Percentiles rank a stretch among this genome's conserved stretches.
phyloP scores from a whole-genome alignment of 352 stramenopile species.

The Pythium aquatile region DNA sequence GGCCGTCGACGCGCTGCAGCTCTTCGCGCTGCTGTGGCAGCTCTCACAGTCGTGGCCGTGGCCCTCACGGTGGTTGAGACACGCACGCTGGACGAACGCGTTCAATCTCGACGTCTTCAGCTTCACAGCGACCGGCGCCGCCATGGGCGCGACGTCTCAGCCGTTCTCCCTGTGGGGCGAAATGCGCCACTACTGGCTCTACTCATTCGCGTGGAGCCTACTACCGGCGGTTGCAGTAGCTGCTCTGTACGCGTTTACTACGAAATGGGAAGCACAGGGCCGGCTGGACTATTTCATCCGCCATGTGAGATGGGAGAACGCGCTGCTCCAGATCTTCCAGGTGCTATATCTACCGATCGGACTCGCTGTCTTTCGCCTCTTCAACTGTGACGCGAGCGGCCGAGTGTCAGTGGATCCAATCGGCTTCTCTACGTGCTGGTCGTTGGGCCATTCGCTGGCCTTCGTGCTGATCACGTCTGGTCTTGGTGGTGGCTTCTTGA shows the following conservation, averaged over 20 bases:
- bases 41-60: constrained; percentile 77
- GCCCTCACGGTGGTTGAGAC: constrained; percentile 50
- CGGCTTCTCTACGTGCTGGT: constrained; percentile 31
- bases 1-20: constrained; percentile 45
- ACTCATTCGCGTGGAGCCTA: constrained; percentile 41
- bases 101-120: constrained; percentile 56
- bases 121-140: constrained; percentile 45
- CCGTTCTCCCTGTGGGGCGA: constrained; percentile 61
- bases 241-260: not conserved
- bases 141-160: constrained; percentile 57
- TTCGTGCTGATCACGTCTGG: constrained; percentile 35
- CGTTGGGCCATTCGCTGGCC: constrained; percentile 26
- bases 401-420: constrained; percentile 48
- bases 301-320: constrained; percentile 39
- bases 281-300: constrained; percentile 30
- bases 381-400: constrained; percentile 51
- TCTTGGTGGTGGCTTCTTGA: constrained; percentile 44
- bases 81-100: constrained; percentile 51
- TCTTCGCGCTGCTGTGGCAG: constrained; percentile 75
- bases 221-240: constrained; percentile 27
- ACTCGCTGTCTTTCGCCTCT: constrained; percentile 49
- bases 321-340: constrained; percentile 45
- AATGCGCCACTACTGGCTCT: constrained; percentile 59
- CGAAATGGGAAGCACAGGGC: constrained; percentile 24
- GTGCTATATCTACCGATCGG: constrained; percentile 60